phyloP scores from a whole-genome alignment of 164 flowering plant genomes.

The Vitis labrusca region DNA sequence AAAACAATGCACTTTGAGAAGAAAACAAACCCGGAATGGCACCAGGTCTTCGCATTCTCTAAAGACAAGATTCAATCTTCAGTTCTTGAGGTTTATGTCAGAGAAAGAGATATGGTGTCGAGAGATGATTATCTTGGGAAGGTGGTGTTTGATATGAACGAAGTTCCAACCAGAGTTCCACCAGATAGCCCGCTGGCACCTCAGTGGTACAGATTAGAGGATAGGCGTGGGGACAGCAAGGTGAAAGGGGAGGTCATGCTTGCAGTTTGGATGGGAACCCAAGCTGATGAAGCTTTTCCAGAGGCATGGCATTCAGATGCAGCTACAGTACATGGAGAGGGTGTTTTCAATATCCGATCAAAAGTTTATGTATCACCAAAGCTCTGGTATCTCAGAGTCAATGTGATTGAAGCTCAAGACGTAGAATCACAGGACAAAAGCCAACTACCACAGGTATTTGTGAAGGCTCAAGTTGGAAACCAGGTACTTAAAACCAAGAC shows the following conservation, averaged over 20 bases:
- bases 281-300: conserved; percentile 89
- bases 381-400: conserved; percentile 84
- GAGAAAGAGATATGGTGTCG: conserved; percentile 61
- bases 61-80: conserved; percentile 74
- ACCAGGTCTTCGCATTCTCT: conserved; percentile 73
- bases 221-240: conserved; percentile 51
- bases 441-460: conserved; percentile 57
- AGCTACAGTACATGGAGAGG: conserved; percentile 76
- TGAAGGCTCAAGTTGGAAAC: conserved; percentile 68
- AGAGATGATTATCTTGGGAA: conserved; percentile 73
- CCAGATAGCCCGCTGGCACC: conserved; percentile 93
- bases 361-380: conserved; percentile 93
- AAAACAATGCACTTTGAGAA: conserved; percentile 68
- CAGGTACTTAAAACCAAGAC: conserved; percentile 66
- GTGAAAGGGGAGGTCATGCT: conserved; percentile 79
- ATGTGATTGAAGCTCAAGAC: conserved; percentile 92
- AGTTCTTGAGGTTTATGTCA: conserved; percentile 50
- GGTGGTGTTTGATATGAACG: conserved; percentile 70
- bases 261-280: conserved; percentile 94
- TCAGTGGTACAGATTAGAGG: conserved; percentile 87
- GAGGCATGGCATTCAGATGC: conserved; percentile 93
- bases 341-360: conserved; percentile 67
- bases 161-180: conserved; percentile 84
- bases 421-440: conserved; percentile 54
- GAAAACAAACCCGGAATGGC: conserved; percentile 74